These are phyloP conservation scores for Bryum argenteum DNA, from an alignment of 225 moss, liverwort and hornwort genomes.

Conservation along the genomic window DNA sequence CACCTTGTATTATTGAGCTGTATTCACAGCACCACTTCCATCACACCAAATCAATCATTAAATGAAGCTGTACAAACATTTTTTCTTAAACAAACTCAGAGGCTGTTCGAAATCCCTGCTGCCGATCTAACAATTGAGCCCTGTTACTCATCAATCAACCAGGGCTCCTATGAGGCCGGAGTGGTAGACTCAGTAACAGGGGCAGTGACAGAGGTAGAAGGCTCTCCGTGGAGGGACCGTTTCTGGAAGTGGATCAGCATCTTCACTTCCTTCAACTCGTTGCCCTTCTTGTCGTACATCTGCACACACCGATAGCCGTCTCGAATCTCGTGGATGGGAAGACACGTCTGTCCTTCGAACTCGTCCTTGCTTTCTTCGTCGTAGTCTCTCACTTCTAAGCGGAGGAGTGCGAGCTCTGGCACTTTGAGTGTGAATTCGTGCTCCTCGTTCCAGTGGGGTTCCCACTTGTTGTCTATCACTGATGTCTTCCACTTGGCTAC, in stretches of 20 bases:
- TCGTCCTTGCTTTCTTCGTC: constrained; percentile 77
- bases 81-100: too few relatives aligned
- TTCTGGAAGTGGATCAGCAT: constrained; percentile 70
- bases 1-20: too few relatives aligned
- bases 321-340: constrained; percentile 72
- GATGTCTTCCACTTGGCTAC: constrained; percentile 63
- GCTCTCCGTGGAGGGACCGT: background rate
- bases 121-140: too few relatives aligned
- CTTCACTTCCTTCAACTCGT: constrained; percentile 53
- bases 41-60: too few relatives aligned
- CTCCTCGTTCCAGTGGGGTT: constrained; percentile 67
- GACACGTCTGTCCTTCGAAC: constrained; percentile 81
- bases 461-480: constrained; percentile 66
- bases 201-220: background rate
- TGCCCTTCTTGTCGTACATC: constrained; percentile 73
- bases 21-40: too few relatives aligned
- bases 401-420: constrained; percentile 81
- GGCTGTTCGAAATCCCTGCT: too few relatives aligned
- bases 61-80: too few relatives aligned
- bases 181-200: background rate
- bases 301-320: constrained; percentile 69
- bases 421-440: constrained; percentile 60
- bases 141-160: too few relatives aligned
- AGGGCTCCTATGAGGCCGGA: too few relatives aligned
- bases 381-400: constrained; percentile 80